These are phyloP conservation scores for Globisporangium okanoganense DNA, from an alignment of 352 stramenopile genomes.

Conservation along the genomic window DNA sequence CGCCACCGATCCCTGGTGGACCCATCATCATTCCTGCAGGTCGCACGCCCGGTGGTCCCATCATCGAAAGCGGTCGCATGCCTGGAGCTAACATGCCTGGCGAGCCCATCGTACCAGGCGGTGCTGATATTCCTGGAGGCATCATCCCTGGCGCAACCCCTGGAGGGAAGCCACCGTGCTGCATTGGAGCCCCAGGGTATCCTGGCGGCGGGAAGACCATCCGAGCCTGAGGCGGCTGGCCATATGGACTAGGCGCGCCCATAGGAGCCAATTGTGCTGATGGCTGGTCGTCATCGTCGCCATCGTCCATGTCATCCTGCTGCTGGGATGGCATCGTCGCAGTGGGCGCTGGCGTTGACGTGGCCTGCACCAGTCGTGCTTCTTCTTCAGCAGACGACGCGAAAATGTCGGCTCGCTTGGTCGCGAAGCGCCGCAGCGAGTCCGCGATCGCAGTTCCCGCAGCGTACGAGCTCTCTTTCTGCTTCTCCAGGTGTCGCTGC, in stretches of 20 bases:
- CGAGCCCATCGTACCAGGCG: constrained; percentile 19
- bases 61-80: constrained; percentile 18
- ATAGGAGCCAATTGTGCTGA: neutral
- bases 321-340: constrained; percentile 5
- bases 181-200: constrained; percentile 8
- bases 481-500: constrained; percentile 94
- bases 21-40: constrained; percentile 28
- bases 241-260: constrained; percentile 3
- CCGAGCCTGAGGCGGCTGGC: constrained; percentile 6
- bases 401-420: constrained; percentile 92
- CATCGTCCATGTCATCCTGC: constrained; percentile 41
- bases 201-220: constrained; percentile 6
- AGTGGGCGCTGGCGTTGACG: constrained; percentile 5
- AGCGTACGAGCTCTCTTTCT: constrained; percentile 95
- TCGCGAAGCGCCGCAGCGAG: constrained; percentile 92
- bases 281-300: constrained; percentile 28
- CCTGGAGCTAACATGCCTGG: constrained; percentile 23
- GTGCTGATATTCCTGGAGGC: constrained; percentile 20
- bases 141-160: constrained; percentile 18
- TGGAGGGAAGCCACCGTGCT: constrained; percentile 10
- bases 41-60: constrained; percentile 23
- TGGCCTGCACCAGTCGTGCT: constrained; percentile 58
- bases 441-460: constrained; percentile 93
- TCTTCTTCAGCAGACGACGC: constrained; percentile 86
- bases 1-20: constrained; percentile 27